Evolutionary conservation across 2,329 filamentous ascomycete genomes (phyloP), one percentile per base, ranked within the genome.

Genomic region (Thielaviopsis populi): DNA sequence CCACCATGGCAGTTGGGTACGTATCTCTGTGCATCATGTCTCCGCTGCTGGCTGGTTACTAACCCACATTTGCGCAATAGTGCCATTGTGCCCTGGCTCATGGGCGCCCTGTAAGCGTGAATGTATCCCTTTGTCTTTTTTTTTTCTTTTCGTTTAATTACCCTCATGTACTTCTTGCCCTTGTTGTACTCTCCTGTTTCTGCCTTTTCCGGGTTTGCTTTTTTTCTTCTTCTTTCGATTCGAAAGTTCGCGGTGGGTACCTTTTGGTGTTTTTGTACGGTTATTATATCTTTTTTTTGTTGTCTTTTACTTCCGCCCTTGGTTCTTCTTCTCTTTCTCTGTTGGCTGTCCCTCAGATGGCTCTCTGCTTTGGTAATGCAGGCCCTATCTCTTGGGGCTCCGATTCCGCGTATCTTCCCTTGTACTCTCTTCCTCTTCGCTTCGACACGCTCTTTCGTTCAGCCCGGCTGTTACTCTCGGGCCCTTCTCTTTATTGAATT

Each of bases 1-100:
- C 90, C 65, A 94, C 89, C 58, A 80, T 96, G 73, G 89, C 89
- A 65, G 82, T 96, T 74, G 91, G 91, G 94, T 97, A 83, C 78
- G 91, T 87, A 50, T 59, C 22, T 41, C 15, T 42, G 13, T 56
- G 3, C 15, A n/a, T 13, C 17, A 70, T 63, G 41, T 15, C 50
- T 6, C 48, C 19, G 27, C 42, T 8, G 41, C 43, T n/a, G 33
- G 48, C 7, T 59, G 60, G 68, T 72, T 69, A 69, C 67, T 58
- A 30, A 22, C 24, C 7, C 37, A 1, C 48, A 64, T 53, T 8
- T 63, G 43, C n/a, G 24, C 24, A 22, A 50, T 62, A 77, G 75
- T 66, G 79, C 78, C 40, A 70, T 80, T 62, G 77, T 79, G 65
- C 78, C 79, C 42, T 80, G 78, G 72, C 75, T 80, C 67, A 78